A percentile compares a stretch with the other conserved stretches of the same genome.
phyloP scores from a whole-genome alignment of 805 yeast genomes.

The Lipomyces chichibuensis region DNA sequence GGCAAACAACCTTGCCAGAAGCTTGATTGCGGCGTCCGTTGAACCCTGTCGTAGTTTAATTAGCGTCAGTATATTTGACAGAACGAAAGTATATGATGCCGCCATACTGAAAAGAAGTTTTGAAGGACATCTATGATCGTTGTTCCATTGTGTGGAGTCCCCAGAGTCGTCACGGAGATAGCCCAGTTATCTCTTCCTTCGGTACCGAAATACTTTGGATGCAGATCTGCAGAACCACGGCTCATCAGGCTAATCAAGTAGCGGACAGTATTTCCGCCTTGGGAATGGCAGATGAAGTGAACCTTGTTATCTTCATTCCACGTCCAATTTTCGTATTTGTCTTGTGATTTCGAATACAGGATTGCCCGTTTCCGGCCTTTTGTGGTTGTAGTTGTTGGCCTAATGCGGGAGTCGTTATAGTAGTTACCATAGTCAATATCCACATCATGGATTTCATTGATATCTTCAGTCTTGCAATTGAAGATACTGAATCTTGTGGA shows the following conservation, averaged over 20 bases:
- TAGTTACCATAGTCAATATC: not conserved
- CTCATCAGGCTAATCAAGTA: slow-evolving; percentile 3
- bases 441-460: not conserved
- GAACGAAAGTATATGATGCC: not conserved
- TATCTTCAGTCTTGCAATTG: not conserved
- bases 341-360: not conserved
- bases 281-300: slow-evolving; percentile 4
- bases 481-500: not conserved
- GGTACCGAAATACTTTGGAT: not conserved
- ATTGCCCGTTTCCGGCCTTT: not conserved
- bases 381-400: not conserved
- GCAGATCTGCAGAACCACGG: not conserved
- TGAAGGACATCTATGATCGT: slow-evolving; percentile 1
- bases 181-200: not conserved
- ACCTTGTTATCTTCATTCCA: not conserved
- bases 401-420: not conserved
- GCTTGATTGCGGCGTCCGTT: not conserved
- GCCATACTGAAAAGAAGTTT: not conserved
- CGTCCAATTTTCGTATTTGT: not conserved
- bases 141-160: slow-evolving; percentile 1
- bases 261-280: not conserved
- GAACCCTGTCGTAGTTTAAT: not conserved
- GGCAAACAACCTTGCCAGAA: not conserved
- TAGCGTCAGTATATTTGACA: not conserved
- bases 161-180: not conserved